Base-by-base conservation (phyloP, 106 monocot species). In the Acorus calamus region DNA sequence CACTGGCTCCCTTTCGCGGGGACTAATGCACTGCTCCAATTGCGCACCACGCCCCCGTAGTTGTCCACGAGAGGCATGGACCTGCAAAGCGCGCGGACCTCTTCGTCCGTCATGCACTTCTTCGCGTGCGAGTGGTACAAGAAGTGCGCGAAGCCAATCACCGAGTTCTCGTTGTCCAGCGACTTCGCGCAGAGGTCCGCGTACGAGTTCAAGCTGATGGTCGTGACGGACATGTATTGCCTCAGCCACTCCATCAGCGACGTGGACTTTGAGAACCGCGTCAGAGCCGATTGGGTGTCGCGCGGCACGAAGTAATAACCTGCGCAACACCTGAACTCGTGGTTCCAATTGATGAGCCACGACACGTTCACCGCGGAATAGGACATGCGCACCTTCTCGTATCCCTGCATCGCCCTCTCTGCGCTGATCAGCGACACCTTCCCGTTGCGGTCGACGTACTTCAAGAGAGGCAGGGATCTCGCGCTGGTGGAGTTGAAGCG, bases 271-370 rank as follows among this genome's bases (percentile, higher is more conserved):
- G 28, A 28, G 28, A 28, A 28, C 28, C 28, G 0, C 28, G 0
- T 6, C 55, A 67, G 14, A 47, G 68, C 49, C 10, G 3, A 8
- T 14, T 59, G 57, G 41, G 49, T 59, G 41, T 11, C 11, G 47
- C 14, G 10, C 11, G 68, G 68, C 4, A 69, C 8, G 42, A 69
- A 69, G 44, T 14, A 69, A 0, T 8, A 5, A 14, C 43, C 14
- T 5, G 5, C 48, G 5, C 58, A 4, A 57, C 48, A 59, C 49
- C 47, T 57, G 50, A 69, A 59, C 42, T 69, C 68, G 49, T 5
- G 49, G 10, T 59, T 57, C 58, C 68, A 69, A 14, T 59, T 11
- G 3, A 58, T 12, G 8, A 69, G 46, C 68, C 68, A 69, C 49
- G n/a, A 5, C 7, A 45, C 50, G 4, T 59, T n/a, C n/a, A n/a